Base-by-base conservation (phyloP, 129 eudicot species). In the Artemisia argyi region DNA sequence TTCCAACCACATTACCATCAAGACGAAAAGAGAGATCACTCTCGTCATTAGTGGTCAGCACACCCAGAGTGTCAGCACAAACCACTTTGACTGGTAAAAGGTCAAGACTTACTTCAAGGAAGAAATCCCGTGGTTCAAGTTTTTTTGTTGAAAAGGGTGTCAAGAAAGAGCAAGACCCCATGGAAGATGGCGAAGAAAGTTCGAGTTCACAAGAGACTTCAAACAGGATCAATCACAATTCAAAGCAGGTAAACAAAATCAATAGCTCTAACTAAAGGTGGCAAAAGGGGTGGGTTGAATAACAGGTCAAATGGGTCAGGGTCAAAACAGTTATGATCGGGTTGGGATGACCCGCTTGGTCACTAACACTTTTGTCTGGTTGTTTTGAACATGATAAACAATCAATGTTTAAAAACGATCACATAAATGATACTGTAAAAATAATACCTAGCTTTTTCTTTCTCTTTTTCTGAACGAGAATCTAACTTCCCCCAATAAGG, bases 11-110 rank as follows among this genome's bases (percentile, higher is more conserved):
- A 26, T 51, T 83, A 58, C 93, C 97, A 32, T 82, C 76, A 63
- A 85, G 84, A 81, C 81, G 91, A 68, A 92, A 89, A 76, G 97
- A 92, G 74, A 85, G 96, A 73, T 89, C 96, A 67, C 89, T 92
- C 54, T 92, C 97, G 19, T 89, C 96, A 46, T 68, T 92, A 56
- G 97, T 83, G 73, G 89, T 89, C 74, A 81, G 81, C 77, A 81
- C 97, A 35, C 96, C 97, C 12, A 76, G 88, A 75, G 91, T 92
- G 50, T 82, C 93, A 60, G 13, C 90, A 49, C 87, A 86, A 66
- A 30, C 75, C 77, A 79, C 87, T 13, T 60, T 85, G 91, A 86
- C 96, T n/a, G 94, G 97, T 56, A 81, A 86, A 79, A 86, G 91
- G 77, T 82, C 96, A 42, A 92, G 74, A 81, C 86, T 78, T 35